Base-by-base conservation (phyloP, 2,329 filamentous ascomycete species). In the Botrytis squamosa region DNA sequence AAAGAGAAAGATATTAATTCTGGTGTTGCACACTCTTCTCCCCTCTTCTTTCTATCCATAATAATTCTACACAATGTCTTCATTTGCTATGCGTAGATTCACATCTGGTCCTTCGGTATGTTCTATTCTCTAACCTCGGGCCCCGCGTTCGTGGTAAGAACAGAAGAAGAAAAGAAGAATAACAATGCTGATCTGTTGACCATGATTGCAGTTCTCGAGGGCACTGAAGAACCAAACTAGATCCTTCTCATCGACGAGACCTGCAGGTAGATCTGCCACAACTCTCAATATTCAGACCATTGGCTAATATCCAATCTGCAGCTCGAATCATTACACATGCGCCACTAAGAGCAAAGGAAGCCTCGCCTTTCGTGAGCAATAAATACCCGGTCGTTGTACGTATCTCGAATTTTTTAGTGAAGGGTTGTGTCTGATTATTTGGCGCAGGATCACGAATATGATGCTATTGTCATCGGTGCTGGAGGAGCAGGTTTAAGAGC, bases 331-430 rank as follows among this genome's bases (percentile, higher is more conserved):
- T 97, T 83, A 91, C 92, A 80, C 95, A 92, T 84, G 89, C 91
- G 79, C 93, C 93, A 78, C 88, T 98, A 78, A 91, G 94, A 83
- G 96, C 95, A 74, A 97, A 97, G 87, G 95, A 98, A 87, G 95
- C 95, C 46, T 93, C 93, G 76, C 91, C 93, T 66, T 93, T 93
- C 82, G 89, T 97, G 80, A 93, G 91, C 84, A 91, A 88, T 84
- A 96, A 97, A 85, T 98, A 99, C 84, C 93, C 94, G 69, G 93
- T 99, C 80, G 95, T 99, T 84, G 92, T 84, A 92, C 88, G 78
- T 77, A 78, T 60, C 29, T 22, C 38, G 44, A 22, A 22, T 46
- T 46, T 20, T 46, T 46, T 22, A 22, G 20, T 46, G 44, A 46
- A 46, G 44, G 44, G 44, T 22, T n/a, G 60, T 65, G 33, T 74